Conservation (phyloP, 306 rosid genomes). For the Prunus dulcis region DNA sequence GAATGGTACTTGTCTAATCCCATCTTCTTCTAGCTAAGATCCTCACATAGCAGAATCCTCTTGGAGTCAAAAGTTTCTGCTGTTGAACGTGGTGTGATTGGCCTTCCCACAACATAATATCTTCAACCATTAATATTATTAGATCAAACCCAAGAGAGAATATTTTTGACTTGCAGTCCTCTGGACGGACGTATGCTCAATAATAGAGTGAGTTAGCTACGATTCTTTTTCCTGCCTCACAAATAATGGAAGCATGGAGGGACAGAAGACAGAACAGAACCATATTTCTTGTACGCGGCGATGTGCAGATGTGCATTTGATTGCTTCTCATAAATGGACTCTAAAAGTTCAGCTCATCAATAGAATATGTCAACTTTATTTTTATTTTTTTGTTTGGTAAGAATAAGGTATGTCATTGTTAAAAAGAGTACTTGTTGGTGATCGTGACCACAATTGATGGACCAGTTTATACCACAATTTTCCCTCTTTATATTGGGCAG, state of each 20-base stretch:
- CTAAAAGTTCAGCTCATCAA: background rate
- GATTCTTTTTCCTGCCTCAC: background rate
- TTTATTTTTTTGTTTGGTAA: background rate
- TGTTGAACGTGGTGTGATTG: slow-evolving; percentile 25
- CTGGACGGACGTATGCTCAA: background rate
- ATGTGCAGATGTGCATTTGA: slow-evolving; percentile 31
- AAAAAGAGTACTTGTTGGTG: slow-evolving; percentile 13
- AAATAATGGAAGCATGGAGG: background rate
- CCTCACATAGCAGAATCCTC: slow-evolving; percentile 20
- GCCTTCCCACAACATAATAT: slow-evolving; percentile 9
- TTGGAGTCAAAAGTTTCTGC: slow-evolving; percentile 39
- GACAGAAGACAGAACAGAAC: background rate
- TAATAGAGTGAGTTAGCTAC: background rate
- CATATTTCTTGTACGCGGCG: slow-evolving; percentile 36
- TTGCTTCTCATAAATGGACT: slow-evolving; percentile 14
- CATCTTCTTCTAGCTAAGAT: slow-evolving; percentile 6
- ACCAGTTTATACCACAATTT: slow-evolving; percentile 26
- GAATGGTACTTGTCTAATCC: slow-evolving; percentile 4
- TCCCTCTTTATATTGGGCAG: slow-evolving; percentile 21
- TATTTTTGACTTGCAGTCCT: slow-evolving; percentile 25
- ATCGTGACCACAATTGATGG: slow-evolving; percentile 53
- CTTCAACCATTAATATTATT: slow-evolving; percentile 27
- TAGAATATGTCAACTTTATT: background rate
- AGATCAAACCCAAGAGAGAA: slow-evolving; percentile 17
- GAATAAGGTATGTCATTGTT: background rate